These are phyloP conservation scores for Nicotiana rustica DNA, from an alignment of 305 asterid species.

Conservation along the genomic window DNA sequence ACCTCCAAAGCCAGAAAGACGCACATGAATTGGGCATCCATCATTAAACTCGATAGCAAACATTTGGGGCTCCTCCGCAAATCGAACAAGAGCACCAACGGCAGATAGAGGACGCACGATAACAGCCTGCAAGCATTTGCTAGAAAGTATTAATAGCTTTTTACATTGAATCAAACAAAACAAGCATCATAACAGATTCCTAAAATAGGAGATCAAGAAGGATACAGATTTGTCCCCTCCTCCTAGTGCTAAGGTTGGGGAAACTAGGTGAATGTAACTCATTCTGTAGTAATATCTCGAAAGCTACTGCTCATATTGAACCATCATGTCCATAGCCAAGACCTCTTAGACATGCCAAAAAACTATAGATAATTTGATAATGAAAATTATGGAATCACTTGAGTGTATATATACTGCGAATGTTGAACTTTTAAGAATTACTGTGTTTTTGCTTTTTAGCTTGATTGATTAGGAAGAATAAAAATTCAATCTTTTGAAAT, in stretches of 20 bases:
- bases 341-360: not conserved
- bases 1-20: conserved; percentile 45
- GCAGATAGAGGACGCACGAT: conserved; percentile 92
- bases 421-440: not conserved
- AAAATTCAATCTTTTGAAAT: not conserved
- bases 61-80: conserved; percentile 99
- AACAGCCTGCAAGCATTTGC: conserved; percentile 75
- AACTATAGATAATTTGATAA: not conserved
- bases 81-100: conserved; percentile 95
- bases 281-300: conserved; percentile 1
- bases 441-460: not conserved
- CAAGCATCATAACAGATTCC: not conserved
- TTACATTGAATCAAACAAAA: not conserved
- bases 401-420: conserved; percentile 1
- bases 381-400: not conserved
- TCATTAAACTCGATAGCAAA: conserved; percentile 97
- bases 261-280: conserved; percentile 17
- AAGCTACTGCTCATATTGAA: not conserved
- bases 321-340: conserved; percentile 20
- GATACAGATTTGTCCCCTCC: not conserved
- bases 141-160: conserved; percentile 36
- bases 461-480: not conserved
- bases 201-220: conserved; percentile 19
- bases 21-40: conserved; percentile 97
- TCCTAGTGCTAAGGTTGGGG: not conserved